These are phyloP conservation scores for Vaccinium macrocarpon DNA, from an alignment of 148 eudicot species.

Conservation along the genomic window DNA sequence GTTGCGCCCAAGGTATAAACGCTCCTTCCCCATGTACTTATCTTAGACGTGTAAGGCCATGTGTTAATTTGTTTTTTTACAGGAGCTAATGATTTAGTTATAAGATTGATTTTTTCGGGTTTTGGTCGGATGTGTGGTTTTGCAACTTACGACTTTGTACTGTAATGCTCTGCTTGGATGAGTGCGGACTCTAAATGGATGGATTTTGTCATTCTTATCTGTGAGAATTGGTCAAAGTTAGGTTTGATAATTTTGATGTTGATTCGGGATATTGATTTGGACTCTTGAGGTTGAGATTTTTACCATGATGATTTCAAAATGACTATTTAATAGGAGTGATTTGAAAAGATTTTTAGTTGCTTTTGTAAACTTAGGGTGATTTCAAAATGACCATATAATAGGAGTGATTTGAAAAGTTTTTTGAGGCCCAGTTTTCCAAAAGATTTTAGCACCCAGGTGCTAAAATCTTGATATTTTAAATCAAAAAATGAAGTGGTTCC, in stretches of 20 bases:
- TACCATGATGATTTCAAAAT: background rate
- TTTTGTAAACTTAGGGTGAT: background rate
- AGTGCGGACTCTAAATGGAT: background rate
- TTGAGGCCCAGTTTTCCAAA: too few relatives aligned
- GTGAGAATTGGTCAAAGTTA: background rate
- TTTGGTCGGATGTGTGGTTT: background rate
- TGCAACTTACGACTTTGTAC: background rate
- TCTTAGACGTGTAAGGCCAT: background rate
- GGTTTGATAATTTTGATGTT: background rate
- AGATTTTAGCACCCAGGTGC: too few relatives aligned
- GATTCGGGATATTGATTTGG: background rate
- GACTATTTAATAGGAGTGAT: background rate
- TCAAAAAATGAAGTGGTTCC: too few relatives aligned
- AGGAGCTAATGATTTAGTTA: background rate
- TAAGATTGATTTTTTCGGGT: background rate
- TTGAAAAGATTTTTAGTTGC: background rate
- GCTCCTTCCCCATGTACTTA: background rate
- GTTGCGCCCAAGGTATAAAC: constrained; percentile 72
- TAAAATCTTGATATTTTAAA: too few relatives aligned
- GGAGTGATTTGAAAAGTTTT: background rate
- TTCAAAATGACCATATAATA: background rate
- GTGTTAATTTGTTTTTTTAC: background rate
- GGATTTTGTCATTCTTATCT: background rate
- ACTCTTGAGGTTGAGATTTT: background rate
- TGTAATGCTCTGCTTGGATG: background rate